Percentiles rank a stretch among this genome's conserved stretches.
phyloP scores from a whole-genome alignment of 169 alveolate species.

The Theileria orientalis region DNA sequence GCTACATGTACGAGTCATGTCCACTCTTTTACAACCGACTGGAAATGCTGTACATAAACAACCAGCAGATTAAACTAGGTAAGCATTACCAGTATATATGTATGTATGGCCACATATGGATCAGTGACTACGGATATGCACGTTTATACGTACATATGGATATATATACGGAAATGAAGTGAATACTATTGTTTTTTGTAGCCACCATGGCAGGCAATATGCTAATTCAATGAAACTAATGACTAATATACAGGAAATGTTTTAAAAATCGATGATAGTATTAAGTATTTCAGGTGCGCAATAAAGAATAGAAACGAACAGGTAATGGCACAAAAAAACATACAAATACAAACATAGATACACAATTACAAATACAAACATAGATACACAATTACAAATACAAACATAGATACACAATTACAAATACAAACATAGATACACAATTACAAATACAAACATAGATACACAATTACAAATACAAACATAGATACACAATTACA shows the following conservation, averaged over 20 bases:
- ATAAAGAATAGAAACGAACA: slow-evolving; percentile 2
- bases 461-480: background rate
- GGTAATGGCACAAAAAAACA: no score
- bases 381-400: background rate
- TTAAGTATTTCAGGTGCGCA: slow-evolving; percentile 4
- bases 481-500: background rate
- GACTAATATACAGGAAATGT: background rate
- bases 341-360: background rate
- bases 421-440: background rate
- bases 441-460: background rate
- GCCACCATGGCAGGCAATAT: no score
- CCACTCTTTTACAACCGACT: slow-evolving; percentile 37
- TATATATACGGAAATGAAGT: background rate
- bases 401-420: background rate
- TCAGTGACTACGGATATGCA: background rate
- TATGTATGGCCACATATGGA: no score
- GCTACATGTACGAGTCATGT: slow-evolving; percentile 22
- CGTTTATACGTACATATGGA: background rate
- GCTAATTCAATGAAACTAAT: no score
- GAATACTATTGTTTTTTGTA: background rate
- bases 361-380: background rate
- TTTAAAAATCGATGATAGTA: background rate
- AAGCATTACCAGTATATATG: no score
- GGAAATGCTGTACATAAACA: background rate
- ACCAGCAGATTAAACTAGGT: background rate